phyloP scores from a whole-genome alignment of 129 eudicot genomes.

The Cynara cardunculus region DNA sequence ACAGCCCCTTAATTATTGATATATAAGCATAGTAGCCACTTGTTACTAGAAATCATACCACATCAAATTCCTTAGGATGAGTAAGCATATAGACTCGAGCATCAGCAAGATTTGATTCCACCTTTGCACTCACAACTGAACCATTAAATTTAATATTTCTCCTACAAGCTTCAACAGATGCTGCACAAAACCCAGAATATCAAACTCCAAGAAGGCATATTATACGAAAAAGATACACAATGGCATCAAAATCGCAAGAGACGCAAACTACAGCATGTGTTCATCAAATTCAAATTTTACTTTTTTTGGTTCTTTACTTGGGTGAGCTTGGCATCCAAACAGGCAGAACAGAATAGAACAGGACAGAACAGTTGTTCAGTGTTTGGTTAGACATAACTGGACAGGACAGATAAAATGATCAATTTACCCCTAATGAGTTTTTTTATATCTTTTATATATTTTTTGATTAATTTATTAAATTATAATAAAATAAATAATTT shows the following conservation, averaged over 20 bases:
- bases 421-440: too few relatives aligned
- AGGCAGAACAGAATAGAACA: too few relatives aligned
- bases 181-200: conserved; percentile 47
- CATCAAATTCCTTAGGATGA: conserved; percentile 94
- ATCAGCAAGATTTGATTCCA: conserved; percentile 85
- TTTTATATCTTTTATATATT: too few relatives aligned
- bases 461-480: too few relatives aligned
- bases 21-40: not conserved
- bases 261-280: too few relatives aligned
- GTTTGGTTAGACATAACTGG: too few relatives aligned
- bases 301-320: not conserved
- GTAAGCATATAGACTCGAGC: conserved; percentile 98
- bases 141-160: conserved; percentile 95
- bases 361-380: too few relatives aligned
- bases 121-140: conserved; percentile 73
- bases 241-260: not conserved
- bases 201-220: not conserved
- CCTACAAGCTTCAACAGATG: conserved; percentile 89
- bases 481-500: too few relatives aligned
- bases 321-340: too few relatives aligned
- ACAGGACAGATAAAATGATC: too few relatives aligned
- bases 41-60: conserved; percentile 46
- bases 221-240: not conserved
- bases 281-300: not conserved
- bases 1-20: not conserved